A percentile compares a stretch with the other conserved stretches of the same genome.
phyloP scores from a whole-genome alignment of 768 basidiomycete species.

The Peribolospora baueri region DNA sequence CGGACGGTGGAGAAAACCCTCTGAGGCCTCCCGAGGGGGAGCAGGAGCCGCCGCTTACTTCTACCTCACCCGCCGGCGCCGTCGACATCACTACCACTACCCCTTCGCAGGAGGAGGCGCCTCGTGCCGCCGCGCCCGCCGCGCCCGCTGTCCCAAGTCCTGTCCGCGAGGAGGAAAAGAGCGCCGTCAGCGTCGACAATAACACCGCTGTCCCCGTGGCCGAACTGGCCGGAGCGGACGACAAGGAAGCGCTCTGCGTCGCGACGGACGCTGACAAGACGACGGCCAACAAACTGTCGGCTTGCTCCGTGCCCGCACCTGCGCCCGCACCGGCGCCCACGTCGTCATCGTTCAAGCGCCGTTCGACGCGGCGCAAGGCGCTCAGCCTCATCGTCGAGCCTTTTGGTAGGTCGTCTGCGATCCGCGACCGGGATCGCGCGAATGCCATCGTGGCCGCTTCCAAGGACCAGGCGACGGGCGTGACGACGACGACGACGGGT shows the following conservation, averaged over 20 bases:
- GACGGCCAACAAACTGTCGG: neutral
- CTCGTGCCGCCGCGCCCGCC: neutral
- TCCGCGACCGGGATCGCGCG: neutral
- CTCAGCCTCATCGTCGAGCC: constrained; percentile 71
- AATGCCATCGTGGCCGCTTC: neutral
- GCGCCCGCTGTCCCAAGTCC: neutral
- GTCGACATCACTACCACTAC: neutral
- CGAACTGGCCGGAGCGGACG: neutral
- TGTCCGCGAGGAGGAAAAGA: neutral
- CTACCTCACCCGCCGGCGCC: constrained; percentile 5
- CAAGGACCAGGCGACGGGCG: neutral
- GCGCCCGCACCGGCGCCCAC: neutral
- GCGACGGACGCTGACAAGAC: neutral
- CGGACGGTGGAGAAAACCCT: neutral
- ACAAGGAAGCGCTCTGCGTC: neutral
- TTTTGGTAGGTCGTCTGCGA: constrained; percentile 26
- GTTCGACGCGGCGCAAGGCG: constrained; percentile 34
- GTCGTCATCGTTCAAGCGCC: neutral
- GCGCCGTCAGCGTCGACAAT: neutral
- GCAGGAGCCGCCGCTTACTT: constrained; percentile 4
- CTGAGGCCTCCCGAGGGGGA: constrained; percentile 1
- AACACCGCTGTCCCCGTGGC: neutral
- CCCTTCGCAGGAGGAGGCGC: neutral
- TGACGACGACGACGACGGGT: neutral
- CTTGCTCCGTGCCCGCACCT: neutral